Base-by-base conservation (phyloP, 2,329 filamentous ascomycete species). In the Diplocarpon rosae region DNA sequence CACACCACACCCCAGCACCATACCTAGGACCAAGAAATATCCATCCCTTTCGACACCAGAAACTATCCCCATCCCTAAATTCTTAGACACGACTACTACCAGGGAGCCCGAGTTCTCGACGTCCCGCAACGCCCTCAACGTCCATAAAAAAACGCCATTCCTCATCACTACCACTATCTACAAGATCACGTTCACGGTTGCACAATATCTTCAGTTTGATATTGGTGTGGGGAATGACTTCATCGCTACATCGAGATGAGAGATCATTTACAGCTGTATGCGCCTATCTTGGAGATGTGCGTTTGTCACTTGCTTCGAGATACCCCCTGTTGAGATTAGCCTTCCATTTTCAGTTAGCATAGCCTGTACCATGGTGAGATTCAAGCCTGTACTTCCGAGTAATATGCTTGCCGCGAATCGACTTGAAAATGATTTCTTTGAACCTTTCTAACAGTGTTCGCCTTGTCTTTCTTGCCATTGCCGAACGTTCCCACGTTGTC, bases 251-350 rank as follows among this genome's bases (percentile, higher is more conserved):
- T 15, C n/a, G 24, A 39, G 28, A 27, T 10, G 27, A 24, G 37
- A 29, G n/a, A 33, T n/a, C n/a, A n/a, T 42, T 36, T 11, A 14
- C 32, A 17, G 30, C 32, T 33, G 30, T 24, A 24, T 31, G n/a
- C 10, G 27, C 20, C 17, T 34, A 29, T 4, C 30, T n/a, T 41
- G 31, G 16, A 20, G 16, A 29, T 2, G 12, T 38, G 24, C 36
- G 20, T 28, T 38, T 31, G n/a, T 39, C 17, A 20, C 29, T 28
- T 24, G 36, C 17, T 39, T 43, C 37, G 44, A 37, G 42, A 48
- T 42, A 48, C 42, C 42, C 46, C 46, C 38, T 45, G 37, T 44
- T 44, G 44, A 41, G 42, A 42, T 24, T 39, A 48, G 42, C 29
- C n/a, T 32, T 7, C 20, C 20, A 24, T 24, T 24, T 24, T 24